These are phyloP conservation scores for Chamaecrista fasciculata DNA, from an alignment of 306 rosid genomes.

Conservation along the genomic window DNA sequence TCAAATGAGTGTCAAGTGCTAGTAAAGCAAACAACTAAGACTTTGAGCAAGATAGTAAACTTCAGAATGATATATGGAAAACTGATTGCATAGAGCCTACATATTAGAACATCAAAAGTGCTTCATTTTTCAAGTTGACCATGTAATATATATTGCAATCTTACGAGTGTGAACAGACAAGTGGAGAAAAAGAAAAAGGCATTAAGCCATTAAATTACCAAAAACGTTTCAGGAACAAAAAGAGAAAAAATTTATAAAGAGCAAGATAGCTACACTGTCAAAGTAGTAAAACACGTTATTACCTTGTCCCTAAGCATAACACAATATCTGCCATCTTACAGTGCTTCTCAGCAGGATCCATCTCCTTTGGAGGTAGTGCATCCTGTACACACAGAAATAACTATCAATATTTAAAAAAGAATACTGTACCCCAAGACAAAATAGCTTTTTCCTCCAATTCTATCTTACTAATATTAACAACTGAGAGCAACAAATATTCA, in stretches of 20 bases:
- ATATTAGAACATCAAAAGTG: too few relatives aligned
- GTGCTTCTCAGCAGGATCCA: slow-evolving; percentile 94
- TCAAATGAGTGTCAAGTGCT: slow-evolving; percentile 3
- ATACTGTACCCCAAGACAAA: not conserved
- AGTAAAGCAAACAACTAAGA: slow-evolving; percentile 21
- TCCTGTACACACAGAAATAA: slow-evolving; percentile 49
- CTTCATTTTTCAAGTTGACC: not conserved
- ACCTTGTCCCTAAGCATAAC: slow-evolving; percentile 98
- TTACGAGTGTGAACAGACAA: slow-evolving; percentile 6
- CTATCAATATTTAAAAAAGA: not conserved
- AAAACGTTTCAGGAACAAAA: not conserved
- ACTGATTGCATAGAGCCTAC: not conserved
- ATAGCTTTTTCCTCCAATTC: not conserved
- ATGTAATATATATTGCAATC: not conserved
- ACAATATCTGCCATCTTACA: slow-evolving; percentile 94
- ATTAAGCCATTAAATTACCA: not conserved
- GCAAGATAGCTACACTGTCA: slow-evolving; percentile 7
- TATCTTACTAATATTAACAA: slow-evolving; percentile 17
- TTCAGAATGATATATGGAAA: not conserved
- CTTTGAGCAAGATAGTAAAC: not conserved
- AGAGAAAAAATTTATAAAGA: not conserved
- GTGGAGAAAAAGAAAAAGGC: not conserved
- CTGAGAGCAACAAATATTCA: slow-evolving; percentile 16
- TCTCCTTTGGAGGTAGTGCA: slow-evolving; percentile 93
- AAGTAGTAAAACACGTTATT: slow-evolving; percentile 23